A percentile compares a stretch with the other conserved stretches of the same genome.
Conservation (phyloP, 2,329 filamentous ascomycete genomes). For the Phaeosphaeria sp. region DNA sequence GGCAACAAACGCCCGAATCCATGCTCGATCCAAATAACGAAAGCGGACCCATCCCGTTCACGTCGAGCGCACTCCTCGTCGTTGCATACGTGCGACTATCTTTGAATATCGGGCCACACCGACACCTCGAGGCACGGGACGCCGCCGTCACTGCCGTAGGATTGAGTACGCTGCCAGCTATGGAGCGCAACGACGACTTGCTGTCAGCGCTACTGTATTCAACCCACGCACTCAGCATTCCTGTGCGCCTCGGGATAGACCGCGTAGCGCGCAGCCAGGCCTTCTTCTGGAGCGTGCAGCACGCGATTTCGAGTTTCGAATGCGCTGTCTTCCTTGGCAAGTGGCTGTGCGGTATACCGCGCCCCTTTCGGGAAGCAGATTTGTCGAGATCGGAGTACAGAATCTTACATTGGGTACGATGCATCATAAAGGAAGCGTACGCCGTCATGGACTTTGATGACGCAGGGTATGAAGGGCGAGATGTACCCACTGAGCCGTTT, state of each 20-base stretch:
- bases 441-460: conserved; percentile 44
- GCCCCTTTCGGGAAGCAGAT: conserved; percentile 17
- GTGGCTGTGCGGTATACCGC: conserved; percentile 50
- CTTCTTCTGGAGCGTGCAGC: conserved; percentile 65
- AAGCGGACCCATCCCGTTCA: conserved; percentile 48
- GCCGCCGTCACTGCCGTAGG: conserved; percentile 51
- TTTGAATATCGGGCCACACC: conserved; percentile 54
- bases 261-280: conserved; percentile 63
- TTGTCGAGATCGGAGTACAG: conserved; percentile 48
- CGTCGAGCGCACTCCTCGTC: conserved; percentile 55
- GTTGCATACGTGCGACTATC: conserved; percentile 58
- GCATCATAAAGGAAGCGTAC: conserved; percentile 56
- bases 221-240: conserved; percentile 63
- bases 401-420: conserved; percentile 57
- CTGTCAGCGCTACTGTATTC: conserved; percentile 61
- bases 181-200: conserved; percentile 58
- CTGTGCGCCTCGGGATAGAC: conserved; percentile 62
- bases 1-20: conserved; percentile 45
- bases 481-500: conserved; percentile 31
- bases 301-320: conserved; percentile 62
- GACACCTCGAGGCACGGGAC: conserved; percentile 55
- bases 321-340: conserved; percentile 63
- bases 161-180: conserved; percentile 46
- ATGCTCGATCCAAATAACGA: conserved; percentile 47
- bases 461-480: conserved; percentile 11